Conservation (phyloP, 192 early-diverging fungal genomes). For the Backusella australiensis region DNA sequence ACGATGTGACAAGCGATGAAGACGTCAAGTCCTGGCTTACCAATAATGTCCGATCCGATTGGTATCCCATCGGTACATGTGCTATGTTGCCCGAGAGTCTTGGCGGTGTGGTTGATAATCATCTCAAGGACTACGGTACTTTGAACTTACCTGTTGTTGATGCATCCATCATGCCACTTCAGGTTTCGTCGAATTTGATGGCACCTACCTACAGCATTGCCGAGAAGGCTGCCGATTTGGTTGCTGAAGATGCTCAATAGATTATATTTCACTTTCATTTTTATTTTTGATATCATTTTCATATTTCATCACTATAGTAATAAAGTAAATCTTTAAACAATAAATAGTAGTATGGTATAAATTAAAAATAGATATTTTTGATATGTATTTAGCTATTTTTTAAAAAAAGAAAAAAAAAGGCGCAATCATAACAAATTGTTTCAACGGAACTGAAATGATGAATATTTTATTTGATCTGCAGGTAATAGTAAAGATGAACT, state of each 20-base stretch:
- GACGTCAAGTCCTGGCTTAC: neutral
- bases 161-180: conserved; percentile 30
- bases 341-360: neutral
- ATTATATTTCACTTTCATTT: neutral
- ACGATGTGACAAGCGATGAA: neutral
- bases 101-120: conserved; percentile 27
- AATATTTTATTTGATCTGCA: conserved; percentile 5
- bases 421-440: neutral
- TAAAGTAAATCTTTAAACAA: neutral
- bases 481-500: conserved; percentile 6
- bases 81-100: neutral
- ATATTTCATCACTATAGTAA: neutral
- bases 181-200: conserved; percentile 13
- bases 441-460: neutral
- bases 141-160: conserved; percentile 30
- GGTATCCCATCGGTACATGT: conserved; percentile 1
- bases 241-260: neutral
- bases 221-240: conserved; percentile 35
- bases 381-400: neutral
- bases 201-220: conserved; percentile 21
- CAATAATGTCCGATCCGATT: neutral
- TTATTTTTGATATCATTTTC: neutral
- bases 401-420: neutral
- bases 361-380: conserved; percentile 1
- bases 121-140: conserved; percentile 25